Conservation (phyloP, 176 grass and related monocot genomes). For the Aegilops tauschii region DNA sequence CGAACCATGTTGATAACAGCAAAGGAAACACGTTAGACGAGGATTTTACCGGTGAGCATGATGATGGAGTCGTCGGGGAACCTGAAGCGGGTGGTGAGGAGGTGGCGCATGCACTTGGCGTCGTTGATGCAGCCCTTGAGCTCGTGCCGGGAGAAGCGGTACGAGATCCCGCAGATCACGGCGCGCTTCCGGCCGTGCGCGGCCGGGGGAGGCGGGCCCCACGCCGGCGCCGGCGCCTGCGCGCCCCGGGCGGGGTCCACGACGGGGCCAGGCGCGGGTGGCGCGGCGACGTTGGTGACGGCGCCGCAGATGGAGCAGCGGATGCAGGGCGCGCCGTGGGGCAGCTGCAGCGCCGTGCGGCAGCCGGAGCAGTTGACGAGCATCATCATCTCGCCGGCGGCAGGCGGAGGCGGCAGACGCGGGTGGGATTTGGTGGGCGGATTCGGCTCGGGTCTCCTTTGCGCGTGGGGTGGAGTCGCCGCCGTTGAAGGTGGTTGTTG, state of each 20-base stretch:
- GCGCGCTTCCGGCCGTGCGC: slow-evolving; percentile 86
- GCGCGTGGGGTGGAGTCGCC: slow-evolving; percentile 14
- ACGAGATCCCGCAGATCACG: slow-evolving; percentile 95
- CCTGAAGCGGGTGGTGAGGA: slow-evolving; percentile 80
- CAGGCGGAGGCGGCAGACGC: not conserved
- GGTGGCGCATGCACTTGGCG: slow-evolving; percentile 95
- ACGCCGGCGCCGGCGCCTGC: slow-evolving; percentile 10
- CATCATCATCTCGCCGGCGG: slow-evolving; percentile 55
- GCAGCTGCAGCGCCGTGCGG: slow-evolving; percentile 75
- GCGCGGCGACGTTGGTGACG: slow-evolving; percentile 64
- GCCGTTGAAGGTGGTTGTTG: not conserved
- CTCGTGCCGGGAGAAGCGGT: slow-evolving; percentile 82
- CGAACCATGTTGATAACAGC: not conserved
- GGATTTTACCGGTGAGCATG: slow-evolving; percentile 71
- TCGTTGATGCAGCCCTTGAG: slow-evolving; percentile 98
- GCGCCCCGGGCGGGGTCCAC: not conserved
- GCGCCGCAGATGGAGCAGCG: slow-evolving; percentile 80
- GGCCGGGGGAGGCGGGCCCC: slow-evolving; percentile 60
- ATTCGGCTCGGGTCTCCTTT: not conserved
- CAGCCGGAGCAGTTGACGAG: slow-evolving; percentile 92
- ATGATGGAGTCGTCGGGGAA: slow-evolving; percentile 95
- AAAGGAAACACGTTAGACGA: not conserved
- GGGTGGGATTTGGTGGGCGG: slow-evolving; percentile 10
- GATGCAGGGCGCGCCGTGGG: slow-evolving; percentile 73
- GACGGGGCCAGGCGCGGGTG: not conserved